phyloP scores from a whole-genome alignment of 176 grass and related monocot species.

The Carex pumila region DNA sequence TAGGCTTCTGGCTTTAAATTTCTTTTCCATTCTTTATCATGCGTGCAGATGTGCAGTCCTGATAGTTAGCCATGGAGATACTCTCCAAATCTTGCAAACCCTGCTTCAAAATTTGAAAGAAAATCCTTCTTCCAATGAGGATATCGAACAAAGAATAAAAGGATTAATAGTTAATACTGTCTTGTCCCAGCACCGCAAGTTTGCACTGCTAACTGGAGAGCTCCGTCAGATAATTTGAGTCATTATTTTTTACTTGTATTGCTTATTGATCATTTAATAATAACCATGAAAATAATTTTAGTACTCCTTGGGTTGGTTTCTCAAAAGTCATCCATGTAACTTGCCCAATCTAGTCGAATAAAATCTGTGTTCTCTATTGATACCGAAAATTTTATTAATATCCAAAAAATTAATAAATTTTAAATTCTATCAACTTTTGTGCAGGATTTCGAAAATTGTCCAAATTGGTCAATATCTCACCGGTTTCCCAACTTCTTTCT shows the following conservation, averaged over 20 bases:
- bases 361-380: neutral
- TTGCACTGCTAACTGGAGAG: slow-evolving; percentile 60
- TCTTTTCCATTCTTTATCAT: neutral
- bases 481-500: no score
- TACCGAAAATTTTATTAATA: no score
- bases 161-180: slow-evolving; percentile 11
- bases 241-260: neutral
- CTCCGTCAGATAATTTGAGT: slow-evolving; percentile 42
- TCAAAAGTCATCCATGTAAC: neutral
- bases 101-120: slow-evolving; percentile 46
- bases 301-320: neutral
- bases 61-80: slow-evolving; percentile 81
- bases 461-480: no score
- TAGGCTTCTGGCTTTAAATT: neutral
- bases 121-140: slow-evolving; percentile 24
- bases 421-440: no score
- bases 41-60: slow-evolving; percentile 44
- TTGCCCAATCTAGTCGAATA: neutral
- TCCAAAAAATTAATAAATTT: no score
- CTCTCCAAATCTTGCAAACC: slow-evolving; percentile 83
- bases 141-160: slow-evolving; percentile 27
- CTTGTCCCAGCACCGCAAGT: slow-evolving; percentile 57
- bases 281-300: neutral
- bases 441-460: no score
- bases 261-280: neutral